Percentiles rank a stretch among this genome's conserved stretches.
Conservation (phyloP, 352 stramenopile species). For the Globisporangium mamillatum region DNA sequence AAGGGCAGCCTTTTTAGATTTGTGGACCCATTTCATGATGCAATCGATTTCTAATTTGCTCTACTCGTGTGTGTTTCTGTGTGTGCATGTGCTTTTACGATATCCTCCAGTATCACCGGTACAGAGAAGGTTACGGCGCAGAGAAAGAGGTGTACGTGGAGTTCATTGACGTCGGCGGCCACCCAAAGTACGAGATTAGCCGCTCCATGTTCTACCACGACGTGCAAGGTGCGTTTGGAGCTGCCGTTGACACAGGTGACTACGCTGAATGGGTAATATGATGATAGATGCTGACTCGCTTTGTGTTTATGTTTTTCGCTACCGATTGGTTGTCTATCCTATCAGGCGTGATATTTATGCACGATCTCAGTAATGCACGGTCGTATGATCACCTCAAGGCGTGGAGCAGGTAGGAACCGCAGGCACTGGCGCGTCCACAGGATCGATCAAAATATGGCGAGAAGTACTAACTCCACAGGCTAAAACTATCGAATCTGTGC, state of each 20-base stretch:
- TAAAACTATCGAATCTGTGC: too few relatives aligned
- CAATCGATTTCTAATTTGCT: neutral
- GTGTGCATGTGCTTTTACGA: neutral
- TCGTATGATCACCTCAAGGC: constrained; percentile 69
- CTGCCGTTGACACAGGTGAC: too few relatives aligned
- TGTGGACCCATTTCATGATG: neutral
- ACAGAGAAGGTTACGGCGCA: constrained; percentile 32
- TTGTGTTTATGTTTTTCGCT: neutral
- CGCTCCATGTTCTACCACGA: constrained; percentile 80
- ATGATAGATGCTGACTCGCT: neutral
- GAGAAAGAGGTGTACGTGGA: constrained; percentile 69
- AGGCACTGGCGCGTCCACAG: neutral
- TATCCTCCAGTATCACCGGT: constrained; percentile 25
- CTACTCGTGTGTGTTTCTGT: neutral
- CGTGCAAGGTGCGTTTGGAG: constrained; percentile 42
- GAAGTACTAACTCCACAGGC: too few relatives aligned
- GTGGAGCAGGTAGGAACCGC: constrained; percentile 34
- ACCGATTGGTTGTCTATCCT: neutral
- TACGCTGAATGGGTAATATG: too few relatives aligned
- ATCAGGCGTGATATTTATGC: constrained; percentile 67
- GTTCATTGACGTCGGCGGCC: constrained; percentile 81
- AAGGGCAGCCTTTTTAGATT: neutral
- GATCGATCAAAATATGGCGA: neutral
- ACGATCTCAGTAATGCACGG: constrained; percentile 76
- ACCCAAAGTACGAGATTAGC: constrained; percentile 81